Percentiles rank a stretch among this genome's conserved stretches.
These are phyloP conservation scores for Thielaviopsis euricoi DNA, from an alignment of 2,329 filamentous ascomycete species.

Conservation along the genomic window DNA sequence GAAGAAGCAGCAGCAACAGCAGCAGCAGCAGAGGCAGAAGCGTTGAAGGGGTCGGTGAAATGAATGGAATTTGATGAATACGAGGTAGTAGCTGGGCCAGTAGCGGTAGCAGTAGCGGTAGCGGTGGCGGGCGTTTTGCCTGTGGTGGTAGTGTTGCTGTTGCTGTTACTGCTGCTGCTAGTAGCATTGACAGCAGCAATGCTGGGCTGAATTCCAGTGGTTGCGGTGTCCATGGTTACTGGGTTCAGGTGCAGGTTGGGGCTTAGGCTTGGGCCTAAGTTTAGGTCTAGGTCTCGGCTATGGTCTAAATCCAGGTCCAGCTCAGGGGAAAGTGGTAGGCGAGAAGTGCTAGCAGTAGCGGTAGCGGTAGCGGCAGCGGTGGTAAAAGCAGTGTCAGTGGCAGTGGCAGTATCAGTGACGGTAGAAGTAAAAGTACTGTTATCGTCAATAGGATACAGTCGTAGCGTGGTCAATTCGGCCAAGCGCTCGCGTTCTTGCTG, in stretches of 20 bases:
- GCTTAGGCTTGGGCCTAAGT: not conserved
- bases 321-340: not conserved
- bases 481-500: conserved; percentile 2
- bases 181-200: not conserved
- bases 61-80: not conserved
- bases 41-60: not conserved
- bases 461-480: not conserved
- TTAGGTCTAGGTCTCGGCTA: not conserved
- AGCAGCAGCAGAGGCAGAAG: not conserved
- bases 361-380: not conserved
- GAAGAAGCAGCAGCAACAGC: not conserved
- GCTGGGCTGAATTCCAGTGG: not conserved
- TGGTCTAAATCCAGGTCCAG: not conserved
- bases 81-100: not conserved
- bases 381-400: not conserved
- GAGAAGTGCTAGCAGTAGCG: not conserved
- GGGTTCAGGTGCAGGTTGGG: not conserved
- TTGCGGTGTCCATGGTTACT: not conserved
- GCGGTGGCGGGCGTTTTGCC: too few species aligned
- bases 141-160: not conserved
- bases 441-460: not conserved
- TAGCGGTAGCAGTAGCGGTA: not conserved
- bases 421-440: not conserved
- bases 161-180: not conserved
- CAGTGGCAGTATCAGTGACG: not conserved